Percentiles rank a stretch among this genome's conserved stretches.
phyloP scores from a whole-genome alignment of 306 rosid genomes.

The Castanea sativa region DNA sequence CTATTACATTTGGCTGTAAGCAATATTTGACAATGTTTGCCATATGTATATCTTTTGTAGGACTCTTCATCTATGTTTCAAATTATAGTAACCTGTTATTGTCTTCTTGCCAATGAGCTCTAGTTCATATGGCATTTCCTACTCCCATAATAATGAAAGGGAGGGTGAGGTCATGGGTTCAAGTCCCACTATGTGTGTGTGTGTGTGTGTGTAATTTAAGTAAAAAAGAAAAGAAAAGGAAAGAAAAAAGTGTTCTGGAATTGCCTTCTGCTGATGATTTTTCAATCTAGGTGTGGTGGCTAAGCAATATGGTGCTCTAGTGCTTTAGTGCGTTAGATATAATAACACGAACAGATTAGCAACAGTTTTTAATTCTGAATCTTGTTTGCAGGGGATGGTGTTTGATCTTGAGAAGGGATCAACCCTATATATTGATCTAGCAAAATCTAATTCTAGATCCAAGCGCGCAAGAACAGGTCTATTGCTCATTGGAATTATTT shows the following conservation, averaged over 20 bases:
- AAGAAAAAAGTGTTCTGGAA: neutral
- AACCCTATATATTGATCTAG: conserved; percentile 77
- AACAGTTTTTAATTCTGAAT: conserved; percentile 13
- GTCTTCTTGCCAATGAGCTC: neutral
- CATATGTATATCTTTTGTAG: neutral
- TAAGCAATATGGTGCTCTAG: neutral
- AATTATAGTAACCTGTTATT: neutral
- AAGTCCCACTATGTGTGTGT: no score
- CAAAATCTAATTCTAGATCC: conserved; percentile 91
- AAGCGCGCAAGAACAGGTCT: conserved; percentile 72
- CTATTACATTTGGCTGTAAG: no score
- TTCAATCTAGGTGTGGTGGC: neutral
- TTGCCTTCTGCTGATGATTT: neutral
- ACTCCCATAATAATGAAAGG: no score
- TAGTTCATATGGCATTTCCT: no score
- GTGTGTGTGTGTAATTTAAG: no score
- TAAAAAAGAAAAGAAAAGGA: no score
- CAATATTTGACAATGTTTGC: neutral
- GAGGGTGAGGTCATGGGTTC: no score
- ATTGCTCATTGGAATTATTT: conserved; percentile 1
- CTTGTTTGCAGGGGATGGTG: conserved; percentile 79
- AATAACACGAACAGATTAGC: neutral
- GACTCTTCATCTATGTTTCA: neutral
- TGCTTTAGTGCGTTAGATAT: neutral
- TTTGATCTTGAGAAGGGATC: conserved; percentile 96